phyloP scores from a whole-genome alignment of 306 rosid species.

The Boehmeria nivea region DNA sequence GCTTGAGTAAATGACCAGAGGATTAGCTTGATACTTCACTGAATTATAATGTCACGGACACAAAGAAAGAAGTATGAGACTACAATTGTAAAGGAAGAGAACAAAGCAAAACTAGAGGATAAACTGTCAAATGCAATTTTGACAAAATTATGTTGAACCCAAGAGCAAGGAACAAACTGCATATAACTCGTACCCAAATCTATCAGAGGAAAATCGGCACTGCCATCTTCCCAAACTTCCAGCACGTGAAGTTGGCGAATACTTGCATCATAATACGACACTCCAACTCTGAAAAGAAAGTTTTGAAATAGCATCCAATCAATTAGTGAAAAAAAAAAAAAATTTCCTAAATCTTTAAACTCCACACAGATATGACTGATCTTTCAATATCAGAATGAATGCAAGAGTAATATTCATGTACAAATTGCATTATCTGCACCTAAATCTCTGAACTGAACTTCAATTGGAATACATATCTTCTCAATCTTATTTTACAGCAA shows the following conservation, averaged over 20 bases:
- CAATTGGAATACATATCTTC: neutral
- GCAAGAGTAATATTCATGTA: too few relatives aligned
- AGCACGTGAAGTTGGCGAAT: constrained; percentile 82
- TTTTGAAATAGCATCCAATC: constrained; percentile 18
- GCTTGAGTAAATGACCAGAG: constrained; percentile 80
- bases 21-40: constrained; percentile 95
- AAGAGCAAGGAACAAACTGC: constrained; percentile 22
- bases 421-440: too few relatives aligned
- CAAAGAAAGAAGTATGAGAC: constrained; percentile 9
- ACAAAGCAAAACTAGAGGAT: neutral
- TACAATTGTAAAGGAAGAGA: constrained; percentile 4
- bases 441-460: neutral
- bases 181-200: constrained; percentile 60
- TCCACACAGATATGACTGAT: too few relatives aligned
- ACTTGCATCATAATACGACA: constrained; percentile 83
- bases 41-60: too few relatives aligned
- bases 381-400: too few relatives aligned
- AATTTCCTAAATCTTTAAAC: too few relatives aligned
- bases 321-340: neutral
- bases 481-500: neutral
- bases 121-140: neutral
- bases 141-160: too few relatives aligned
- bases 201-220: constrained; percentile 69
- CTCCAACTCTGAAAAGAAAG: constrained; percentile 65
- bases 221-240: constrained; percentile 93